Conservation (phyloP, 805 yeast genomes). For the Lipomyces sp. region DNA sequence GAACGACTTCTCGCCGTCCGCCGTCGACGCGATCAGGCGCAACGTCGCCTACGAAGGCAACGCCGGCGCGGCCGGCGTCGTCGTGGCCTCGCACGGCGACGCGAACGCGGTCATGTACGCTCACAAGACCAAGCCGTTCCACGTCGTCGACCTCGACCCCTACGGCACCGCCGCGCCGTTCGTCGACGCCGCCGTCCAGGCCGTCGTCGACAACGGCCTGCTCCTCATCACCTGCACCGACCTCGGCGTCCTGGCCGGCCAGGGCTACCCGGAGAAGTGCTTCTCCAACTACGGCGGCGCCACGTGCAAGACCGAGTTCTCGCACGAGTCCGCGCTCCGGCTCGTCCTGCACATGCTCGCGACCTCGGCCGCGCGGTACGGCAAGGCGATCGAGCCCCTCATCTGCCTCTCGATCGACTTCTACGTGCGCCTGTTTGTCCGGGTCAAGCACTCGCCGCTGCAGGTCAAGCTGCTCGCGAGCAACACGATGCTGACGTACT, state of each 20-base stretch:
- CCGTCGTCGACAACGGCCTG: constrained; percentile 79
- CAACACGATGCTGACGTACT: constrained; percentile 71
- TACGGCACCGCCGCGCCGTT: constrained; percentile 98
- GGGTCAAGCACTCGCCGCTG: constrained; percentile 72
- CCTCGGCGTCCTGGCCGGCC: constrained; percentile 91
- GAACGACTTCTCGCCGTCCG: constrained; percentile 81
- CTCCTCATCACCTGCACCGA: constrained; percentile 94
- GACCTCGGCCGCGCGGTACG: constrained; percentile 83
- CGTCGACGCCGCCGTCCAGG: constrained; percentile 84
- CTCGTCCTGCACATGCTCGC: constrained; percentile 74
- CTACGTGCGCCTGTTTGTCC: constrained; percentile 81
- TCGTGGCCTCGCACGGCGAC: constrained; percentile 74
- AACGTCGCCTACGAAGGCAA: constrained; percentile 73
- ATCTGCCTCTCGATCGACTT: constrained; percentile 85
- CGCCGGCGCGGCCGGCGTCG: constrained; percentile 49
- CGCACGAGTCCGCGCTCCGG: constrained; percentile 91
- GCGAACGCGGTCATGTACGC: constrained; percentile 80
- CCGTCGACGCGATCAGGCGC: constrained; percentile 73
- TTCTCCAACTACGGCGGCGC: constrained; percentile 93
- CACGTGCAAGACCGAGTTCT: constrained; percentile 72
- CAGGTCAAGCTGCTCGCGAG: constrained; percentile 75
- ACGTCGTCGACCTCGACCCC: constrained; percentile 92
- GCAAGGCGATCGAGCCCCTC: constrained; percentile 81
- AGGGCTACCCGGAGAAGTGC: constrained; percentile 95
- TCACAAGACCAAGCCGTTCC: constrained; percentile 47